A percentile compares a stretch with the other conserved stretches of the same genome.
Conservation (phyloP, 1,284 basidiomycete species). For the Singerocomus inundabilis region DNA sequence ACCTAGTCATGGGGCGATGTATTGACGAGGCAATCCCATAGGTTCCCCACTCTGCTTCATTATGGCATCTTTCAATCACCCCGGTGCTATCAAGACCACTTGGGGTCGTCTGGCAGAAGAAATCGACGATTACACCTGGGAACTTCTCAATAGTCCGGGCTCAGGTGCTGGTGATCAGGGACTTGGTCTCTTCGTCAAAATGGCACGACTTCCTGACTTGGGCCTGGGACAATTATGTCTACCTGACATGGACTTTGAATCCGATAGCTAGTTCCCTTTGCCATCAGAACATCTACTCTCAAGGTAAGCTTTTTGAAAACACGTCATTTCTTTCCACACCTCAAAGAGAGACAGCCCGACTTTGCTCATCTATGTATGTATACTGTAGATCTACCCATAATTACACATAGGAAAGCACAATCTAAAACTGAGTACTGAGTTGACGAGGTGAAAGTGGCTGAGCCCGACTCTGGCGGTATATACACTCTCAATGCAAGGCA, state of each 20-base stretch:
- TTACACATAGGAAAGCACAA: conserved; percentile 4
- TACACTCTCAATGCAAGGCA: no score
- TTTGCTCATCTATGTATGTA: conserved; percentile 14
- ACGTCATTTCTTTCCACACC: not conserved
- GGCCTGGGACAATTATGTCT: conserved; percentile 71
- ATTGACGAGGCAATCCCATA: conserved; percentile 28
- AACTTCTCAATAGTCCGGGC: conserved; percentile 49
- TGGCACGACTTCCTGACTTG: conserved; percentile 72
- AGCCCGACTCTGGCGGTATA: no score
- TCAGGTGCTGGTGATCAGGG: conserved; percentile 44
- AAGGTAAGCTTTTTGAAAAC: conserved; percentile 13
- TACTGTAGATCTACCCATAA: conserved; percentile 25
- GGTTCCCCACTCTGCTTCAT: conserved; percentile 76
- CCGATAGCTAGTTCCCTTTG: conserved; percentile 14
- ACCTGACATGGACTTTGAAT: conserved; percentile 35
- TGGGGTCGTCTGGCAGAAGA: conserved; percentile 71
- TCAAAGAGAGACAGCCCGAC: conserved; percentile 10
- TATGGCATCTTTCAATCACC: conserved; percentile 63
- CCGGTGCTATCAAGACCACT: conserved; percentile 58
- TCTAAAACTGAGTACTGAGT: no score
- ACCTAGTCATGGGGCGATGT: not conserved
- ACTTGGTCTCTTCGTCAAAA: conserved; percentile 67
- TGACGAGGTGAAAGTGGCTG: no score
- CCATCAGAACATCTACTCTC: not conserved
- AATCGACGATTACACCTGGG: conserved; percentile 65